phyloP scores from a whole-genome alignment of 495 filamentous ascomycete genomes.

The Penicillium angulare region DNA sequence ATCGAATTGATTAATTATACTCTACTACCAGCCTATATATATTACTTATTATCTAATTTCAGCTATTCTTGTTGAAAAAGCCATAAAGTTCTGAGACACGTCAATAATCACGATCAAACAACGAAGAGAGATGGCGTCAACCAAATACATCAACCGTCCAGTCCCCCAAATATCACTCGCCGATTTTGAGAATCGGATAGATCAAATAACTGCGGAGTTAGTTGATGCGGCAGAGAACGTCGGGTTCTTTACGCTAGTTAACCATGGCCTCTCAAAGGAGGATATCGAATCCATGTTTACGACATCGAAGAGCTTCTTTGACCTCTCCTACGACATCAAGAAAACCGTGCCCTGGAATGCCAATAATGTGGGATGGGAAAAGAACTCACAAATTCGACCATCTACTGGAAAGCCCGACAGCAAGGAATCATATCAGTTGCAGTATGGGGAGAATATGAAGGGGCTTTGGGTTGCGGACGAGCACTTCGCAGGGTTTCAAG shows the following conservation, averaged over 20 bases:
- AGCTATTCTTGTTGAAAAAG: no score
- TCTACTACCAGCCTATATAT: no score
- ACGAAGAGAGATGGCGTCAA: conserved; percentile 24
- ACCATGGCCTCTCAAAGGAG: conserved; percentile 52
- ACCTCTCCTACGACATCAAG: conserved; percentile 52
- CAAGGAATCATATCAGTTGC: conserved; percentile 63
- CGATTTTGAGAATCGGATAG: conserved; percentile 52
- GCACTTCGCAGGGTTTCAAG: conserved; percentile 49
- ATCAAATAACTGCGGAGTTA: conserved; percentile 53
- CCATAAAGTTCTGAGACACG: neutral
- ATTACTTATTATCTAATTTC: no score
- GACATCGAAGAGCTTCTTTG: conserved; percentile 53
- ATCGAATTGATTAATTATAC: no score
- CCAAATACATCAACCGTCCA: conserved; percentile 43
- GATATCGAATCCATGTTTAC: conserved; percentile 55
- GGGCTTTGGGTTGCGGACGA: conserved; percentile 51
- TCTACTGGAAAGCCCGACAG: conserved; percentile 59
- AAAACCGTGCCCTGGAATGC: conserved; percentile 51
- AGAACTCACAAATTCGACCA: conserved; percentile 58
- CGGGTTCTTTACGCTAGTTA: conserved; percentile 60
- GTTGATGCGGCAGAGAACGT: conserved; percentile 57
- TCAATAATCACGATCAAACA: neutral
- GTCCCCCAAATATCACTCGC: conserved; percentile 60
- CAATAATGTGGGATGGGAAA: conserved; percentile 65
- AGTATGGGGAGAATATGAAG: conserved; percentile 54